These are phyloP conservation scores for Adansonia grandidieri DNA, from an alignment of 441 rosid species.

Conservation along the genomic window DNA sequence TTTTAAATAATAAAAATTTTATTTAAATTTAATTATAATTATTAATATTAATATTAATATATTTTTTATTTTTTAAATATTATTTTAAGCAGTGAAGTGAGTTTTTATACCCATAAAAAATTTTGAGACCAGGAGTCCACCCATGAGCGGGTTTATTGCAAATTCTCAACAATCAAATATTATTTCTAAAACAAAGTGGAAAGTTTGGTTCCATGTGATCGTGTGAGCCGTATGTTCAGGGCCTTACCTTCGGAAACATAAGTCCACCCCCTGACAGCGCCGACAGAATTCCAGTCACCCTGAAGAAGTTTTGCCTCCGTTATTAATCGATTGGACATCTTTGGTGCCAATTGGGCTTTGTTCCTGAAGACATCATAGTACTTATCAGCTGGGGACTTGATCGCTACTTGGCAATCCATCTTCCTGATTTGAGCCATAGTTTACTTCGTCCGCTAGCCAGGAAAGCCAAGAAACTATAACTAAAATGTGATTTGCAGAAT, in stretches of 20 bases:
- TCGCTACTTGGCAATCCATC: slow-evolving; percentile 13
- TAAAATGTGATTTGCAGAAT: neutral
- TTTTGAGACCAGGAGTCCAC: no score
- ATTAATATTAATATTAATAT: no score
- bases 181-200: neutral
- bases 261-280: neutral
- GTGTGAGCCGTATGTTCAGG: no score
- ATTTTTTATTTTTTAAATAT: no score
- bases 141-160: no score
- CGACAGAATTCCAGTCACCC: slow-evolving; percentile 12
- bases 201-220: neutral
- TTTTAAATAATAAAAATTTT: no score
- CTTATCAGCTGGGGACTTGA: slow-evolving; percentile 25
- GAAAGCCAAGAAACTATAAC: neutral
- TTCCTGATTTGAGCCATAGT: slow-evolving; percentile 20
- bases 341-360: slow-evolving; percentile 9
- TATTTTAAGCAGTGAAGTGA: no score
- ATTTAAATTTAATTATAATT: no score
- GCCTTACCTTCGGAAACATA: slow-evolving; percentile 8
- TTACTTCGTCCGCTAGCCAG: neutral
- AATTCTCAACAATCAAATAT: no score
- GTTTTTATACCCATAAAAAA: no score
- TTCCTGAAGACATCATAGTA: slow-evolving; percentile 5
- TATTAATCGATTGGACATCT: neutral
- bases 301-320: neutral